phyloP scores from a whole-genome alignment of 2,329 filamentous ascomycete genomes.

The Penicillium sp. region DNA sequence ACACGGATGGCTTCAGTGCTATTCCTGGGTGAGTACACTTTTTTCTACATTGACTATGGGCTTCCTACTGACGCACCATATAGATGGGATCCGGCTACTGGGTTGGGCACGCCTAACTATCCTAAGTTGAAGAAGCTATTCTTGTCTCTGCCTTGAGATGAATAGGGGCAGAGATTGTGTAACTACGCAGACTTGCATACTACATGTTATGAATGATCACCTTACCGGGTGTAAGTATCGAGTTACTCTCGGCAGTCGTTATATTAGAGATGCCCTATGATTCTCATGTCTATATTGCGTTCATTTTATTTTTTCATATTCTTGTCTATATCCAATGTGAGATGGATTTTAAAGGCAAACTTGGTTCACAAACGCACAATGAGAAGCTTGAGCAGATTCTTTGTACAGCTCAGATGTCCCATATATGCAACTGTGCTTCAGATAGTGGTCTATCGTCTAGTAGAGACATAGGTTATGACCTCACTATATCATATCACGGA shows the following conservation, averaged over 20 bases:
- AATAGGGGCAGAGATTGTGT: not conserved
- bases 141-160: constrained; percentile 20
- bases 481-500: too few species aligned
- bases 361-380: not conserved
- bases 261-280: not conserved
- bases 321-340: not conserved
- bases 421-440: not conserved
- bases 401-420: not conserved
- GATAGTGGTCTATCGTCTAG: too few species aligned
- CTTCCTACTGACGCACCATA: not conserved
- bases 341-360: not conserved
- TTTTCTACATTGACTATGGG: not conserved
- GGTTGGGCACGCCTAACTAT: constrained; percentile 34
- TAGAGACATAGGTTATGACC: too few species aligned
- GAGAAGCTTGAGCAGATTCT: not conserved
- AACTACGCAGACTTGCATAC: not conserved
- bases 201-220: not conserved
- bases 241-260: not conserved
- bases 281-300: not conserved
- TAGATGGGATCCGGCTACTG: constrained; percentile 33
- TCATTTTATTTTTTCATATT: too few species aligned
- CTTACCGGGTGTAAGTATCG: not conserved
- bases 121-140: constrained; percentile 31
- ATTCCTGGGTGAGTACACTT: constrained; percentile 19
- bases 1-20: constrained; percentile 28